Percentiles rank a stretch among this genome's conserved stretches.
phyloP scores from a whole-genome alignment of 108 stramenopile genomes.

The Stephanodiscus minutulus region DNA sequence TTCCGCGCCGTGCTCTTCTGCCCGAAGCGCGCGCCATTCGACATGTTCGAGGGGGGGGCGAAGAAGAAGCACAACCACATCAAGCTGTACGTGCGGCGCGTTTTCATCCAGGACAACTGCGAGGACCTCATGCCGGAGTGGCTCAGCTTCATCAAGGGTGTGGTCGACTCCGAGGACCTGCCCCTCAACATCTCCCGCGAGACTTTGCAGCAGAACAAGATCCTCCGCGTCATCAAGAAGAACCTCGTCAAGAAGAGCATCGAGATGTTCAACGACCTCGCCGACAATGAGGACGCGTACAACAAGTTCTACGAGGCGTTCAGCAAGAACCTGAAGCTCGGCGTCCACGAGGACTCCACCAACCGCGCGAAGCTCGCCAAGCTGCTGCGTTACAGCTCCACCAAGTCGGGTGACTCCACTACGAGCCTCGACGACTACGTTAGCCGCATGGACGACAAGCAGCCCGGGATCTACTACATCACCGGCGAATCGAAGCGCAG shows the following conservation, averaged over 20 bases:
- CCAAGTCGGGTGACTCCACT: slow-evolving; percentile 99
- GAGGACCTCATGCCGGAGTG: slow-evolving; percentile 99
- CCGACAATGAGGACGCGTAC: slow-evolving; percentile 99
- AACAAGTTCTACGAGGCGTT: slow-evolving; percentile 99
- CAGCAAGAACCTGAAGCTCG: slow-evolving; percentile 99
- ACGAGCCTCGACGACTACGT: slow-evolving; percentile 99
- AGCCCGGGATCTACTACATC: slow-evolving; percentile 99
- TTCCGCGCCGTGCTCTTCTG: slow-evolving; percentile 98
- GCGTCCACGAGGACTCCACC: slow-evolving; percentile 99
- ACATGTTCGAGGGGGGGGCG: slow-evolving; percentile 99
- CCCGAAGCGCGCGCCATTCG: slow-evolving; percentile 99
- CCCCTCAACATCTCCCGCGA: slow-evolving; percentile 99
- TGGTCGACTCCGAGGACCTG: slow-evolving; percentile 99
- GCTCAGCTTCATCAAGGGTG: slow-evolving; percentile 98
- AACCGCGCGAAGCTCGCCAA: slow-evolving; percentile 99
- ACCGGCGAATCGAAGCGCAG: slow-evolving; percentile 99
- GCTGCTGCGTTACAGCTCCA: slow-evolving; percentile 98
- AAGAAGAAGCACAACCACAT: slow-evolving; percentile 99
- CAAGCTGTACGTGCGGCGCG: slow-evolving; percentile 99
- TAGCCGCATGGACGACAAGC: slow-evolving; percentile 96
- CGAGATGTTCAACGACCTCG: slow-evolving; percentile 99
- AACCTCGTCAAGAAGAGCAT: slow-evolving; percentile 99
- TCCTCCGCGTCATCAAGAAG: slow-evolving; percentile 99
- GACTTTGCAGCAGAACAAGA: slow-evolving; percentile 99
- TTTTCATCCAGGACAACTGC: slow-evolving; percentile 99